A percentile compares a stretch with the other conserved stretches of the same genome.
Evolutionary conservation across 2,329 filamentous ascomycete genomes (phyloP).

Genomic region (Massarina eburnea): DNA sequence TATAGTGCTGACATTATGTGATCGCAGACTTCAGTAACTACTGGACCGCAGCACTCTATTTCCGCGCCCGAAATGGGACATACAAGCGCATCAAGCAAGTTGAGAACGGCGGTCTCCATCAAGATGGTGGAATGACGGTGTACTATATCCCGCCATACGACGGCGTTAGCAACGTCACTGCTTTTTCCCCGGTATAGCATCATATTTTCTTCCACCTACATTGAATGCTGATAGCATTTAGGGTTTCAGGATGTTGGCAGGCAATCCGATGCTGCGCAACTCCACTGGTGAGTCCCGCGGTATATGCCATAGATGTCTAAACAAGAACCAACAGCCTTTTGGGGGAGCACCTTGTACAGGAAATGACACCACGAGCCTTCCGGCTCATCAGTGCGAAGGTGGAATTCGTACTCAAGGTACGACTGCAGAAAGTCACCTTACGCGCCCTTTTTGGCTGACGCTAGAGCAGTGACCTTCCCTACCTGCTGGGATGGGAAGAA

Average conservation of each 20-base stretch:
- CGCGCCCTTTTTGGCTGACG: not conserved
- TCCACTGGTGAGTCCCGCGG: constrained; percentile 24
- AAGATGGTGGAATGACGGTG: constrained; percentile 33
- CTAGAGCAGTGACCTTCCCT: constrained; percentile 48
- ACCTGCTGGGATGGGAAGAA: constrained; percentile 56
- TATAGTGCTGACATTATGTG: not conserved
- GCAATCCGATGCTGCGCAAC: constrained; percentile 23
- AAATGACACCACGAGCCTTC: constrained; percentile 42
- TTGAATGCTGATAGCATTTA: constrained; percentile 1
- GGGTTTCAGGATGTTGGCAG: constrained; percentile 33
- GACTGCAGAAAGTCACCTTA: constrained; percentile 3
- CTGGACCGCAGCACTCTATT: constrained; percentile 36
- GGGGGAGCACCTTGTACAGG: constrained; percentile 28
- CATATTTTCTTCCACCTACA: not conserved
- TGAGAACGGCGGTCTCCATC: constrained; percentile 14
- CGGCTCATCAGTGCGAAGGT: constrained; percentile 44
- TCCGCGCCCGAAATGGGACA: constrained; percentile 30
- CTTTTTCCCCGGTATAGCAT: constrained; percentile 26
- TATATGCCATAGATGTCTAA: constrained; percentile 35
- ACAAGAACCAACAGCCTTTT: constrained; percentile 8
- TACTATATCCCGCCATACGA: constrained; percentile 37
- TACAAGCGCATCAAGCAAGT: constrained; percentile 34
- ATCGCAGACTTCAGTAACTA: constrained; percentile 20
- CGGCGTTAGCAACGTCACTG: constrained; percentile 37
- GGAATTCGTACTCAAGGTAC: constrained; percentile 40